Conservation (phyloP, 1,284 basidiomycete genomes). For the Marasmius oreades region DNA sequence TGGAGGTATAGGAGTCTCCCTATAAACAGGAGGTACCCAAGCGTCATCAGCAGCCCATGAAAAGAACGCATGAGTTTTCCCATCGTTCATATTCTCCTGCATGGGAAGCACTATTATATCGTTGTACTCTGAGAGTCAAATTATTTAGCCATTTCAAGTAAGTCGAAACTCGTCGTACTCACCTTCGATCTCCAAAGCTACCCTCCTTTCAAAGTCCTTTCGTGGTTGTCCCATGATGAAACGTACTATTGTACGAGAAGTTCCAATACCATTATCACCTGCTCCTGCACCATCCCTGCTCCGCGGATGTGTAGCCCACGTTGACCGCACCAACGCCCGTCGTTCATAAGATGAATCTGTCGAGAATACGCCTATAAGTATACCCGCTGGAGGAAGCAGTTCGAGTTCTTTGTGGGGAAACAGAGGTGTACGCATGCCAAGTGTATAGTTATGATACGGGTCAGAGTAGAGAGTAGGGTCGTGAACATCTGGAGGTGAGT, state of each 20-base stretch:
- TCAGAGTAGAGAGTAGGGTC: conserved; percentile 36
- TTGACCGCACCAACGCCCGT: conserved; percentile 85
- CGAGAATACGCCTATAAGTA: conserved; percentile 91
- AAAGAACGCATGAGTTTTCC: conserved; percentile 85
- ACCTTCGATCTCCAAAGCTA: conserved; percentile 93
- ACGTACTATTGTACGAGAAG: conserved; percentile 84
- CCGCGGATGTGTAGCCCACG: conserved; percentile 82
- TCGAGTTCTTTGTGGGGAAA: conserved; percentile 73
- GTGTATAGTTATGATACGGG: conserved; percentile 31
- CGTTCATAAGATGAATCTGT: conserved; percentile 85
- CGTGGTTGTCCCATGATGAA: conserved; percentile 90
- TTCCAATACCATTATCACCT: conserved; percentile 71
- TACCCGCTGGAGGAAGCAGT: conserved; percentile 79
- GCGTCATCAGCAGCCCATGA: conserved; percentile 89
- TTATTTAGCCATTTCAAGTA: neutral
- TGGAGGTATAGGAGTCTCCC: conserved; percentile 36
- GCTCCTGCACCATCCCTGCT: conserved; percentile 70
- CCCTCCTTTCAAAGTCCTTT: conserved; percentile 73
- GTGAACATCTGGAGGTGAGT: conserved; percentile 37
- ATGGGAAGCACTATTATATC: conserved; percentile 86
- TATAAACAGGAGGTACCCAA: conserved; percentile 80
- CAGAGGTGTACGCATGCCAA: conserved; percentile 39
- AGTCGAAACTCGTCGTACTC: conserved; percentile 21
- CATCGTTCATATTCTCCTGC: conserved; percentile 88
- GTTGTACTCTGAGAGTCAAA: conserved; percentile 64